A percentile compares a stretch with the other conserved stretches of the same genome.
phyloP scores from a whole-genome alignment of 148 eudicot species.

The Bassia scoparia region DNA sequence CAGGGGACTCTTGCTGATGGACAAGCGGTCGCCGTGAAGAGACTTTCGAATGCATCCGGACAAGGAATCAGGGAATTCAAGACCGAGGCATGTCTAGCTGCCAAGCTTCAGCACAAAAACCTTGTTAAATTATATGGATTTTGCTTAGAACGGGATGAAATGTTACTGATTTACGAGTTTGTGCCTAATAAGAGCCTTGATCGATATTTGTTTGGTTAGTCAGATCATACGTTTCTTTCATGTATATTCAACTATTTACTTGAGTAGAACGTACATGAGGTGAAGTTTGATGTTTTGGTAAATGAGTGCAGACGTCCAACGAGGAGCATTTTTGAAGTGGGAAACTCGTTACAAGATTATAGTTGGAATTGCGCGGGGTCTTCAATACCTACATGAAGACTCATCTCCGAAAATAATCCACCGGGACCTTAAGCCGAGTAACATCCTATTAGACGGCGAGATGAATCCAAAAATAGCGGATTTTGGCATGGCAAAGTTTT shows the following conservation, averaged over 20 bases:
- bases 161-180: slow-evolving; percentile 22
- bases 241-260: no score
- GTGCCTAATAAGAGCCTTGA: slow-evolving; percentile 23
- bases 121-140: slow-evolving; percentile 25
- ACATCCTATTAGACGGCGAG: no score
- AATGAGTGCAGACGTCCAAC: neutral
- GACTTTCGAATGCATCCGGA: slow-evolving; percentile 17
- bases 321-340: slow-evolving; percentile 28
- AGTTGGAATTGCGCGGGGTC: slow-evolving; percentile 30
- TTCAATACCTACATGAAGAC: slow-evolving; percentile 33
- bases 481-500: no score
- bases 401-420: slow-evolving; percentile 19
- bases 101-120: slow-evolving; percentile 28
- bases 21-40: slow-evolving; percentile 19
- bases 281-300: no score
- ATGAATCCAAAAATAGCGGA: no score
- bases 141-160: slow-evolving; percentile 19
- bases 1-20: slow-evolving; percentile 25
- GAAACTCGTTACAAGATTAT: slow-evolving; percentile 18
- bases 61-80: slow-evolving; percentile 21
- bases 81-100: slow-evolving; percentile 21
- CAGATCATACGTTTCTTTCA: no score
- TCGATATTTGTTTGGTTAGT: slow-evolving; percentile 16
- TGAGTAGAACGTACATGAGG: no score
- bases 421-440: neutral